These are phyloP conservation scores for Odonthalia washingtoniensis DNA, from an alignment of 31 red algal species.

Conservation along the genomic window DNA sequence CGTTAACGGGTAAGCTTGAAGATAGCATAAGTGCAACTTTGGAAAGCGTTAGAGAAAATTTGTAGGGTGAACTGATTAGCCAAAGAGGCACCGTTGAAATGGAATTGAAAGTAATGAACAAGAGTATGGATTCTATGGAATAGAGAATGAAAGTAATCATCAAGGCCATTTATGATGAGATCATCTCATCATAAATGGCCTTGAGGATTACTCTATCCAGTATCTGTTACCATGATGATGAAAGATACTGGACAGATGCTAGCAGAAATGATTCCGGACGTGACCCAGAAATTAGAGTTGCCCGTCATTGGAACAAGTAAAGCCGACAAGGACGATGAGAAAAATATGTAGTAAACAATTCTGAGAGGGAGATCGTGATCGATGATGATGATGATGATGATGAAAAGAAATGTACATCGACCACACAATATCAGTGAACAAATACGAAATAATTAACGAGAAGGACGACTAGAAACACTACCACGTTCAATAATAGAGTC, in stretches of 20 bases:
- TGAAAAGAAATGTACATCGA: constrained; percentile 54
- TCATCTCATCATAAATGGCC: too few relatives aligned
- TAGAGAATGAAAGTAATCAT: too few relatives aligned
- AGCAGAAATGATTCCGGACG: constrained; percentile 63
- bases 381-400: too few relatives aligned
- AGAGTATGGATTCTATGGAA: too few relatives aligned
- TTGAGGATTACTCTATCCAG: too few relatives aligned
- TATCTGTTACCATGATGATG: constrained; percentile 62
- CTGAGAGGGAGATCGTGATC: too few relatives aligned
- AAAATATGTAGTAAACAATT: too few relatives aligned
- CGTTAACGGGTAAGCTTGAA: constrained; percentile 82
- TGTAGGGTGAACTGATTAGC: constrained; percentile 72
- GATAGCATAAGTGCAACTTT: constrained; percentile 37
- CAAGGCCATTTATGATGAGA: too few relatives aligned
- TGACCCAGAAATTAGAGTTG: constrained; percentile 53
- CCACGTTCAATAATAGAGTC: constrained; percentile 55
- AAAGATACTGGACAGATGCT: constrained; percentile 69
- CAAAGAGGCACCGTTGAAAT: too few relatives aligned
- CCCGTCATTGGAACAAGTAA: constrained; percentile 16
- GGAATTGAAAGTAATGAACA: too few relatives aligned
- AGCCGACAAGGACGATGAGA: constrained; percentile 51
- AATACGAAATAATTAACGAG: too few relatives aligned
- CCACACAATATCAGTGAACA: too few relatives aligned
- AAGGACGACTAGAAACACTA: constrained; percentile 43
- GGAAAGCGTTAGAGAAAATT: constrained; percentile 25